Base-by-base conservation (phyloP, 257 asterid genomes). In the Haberlea rhodopensis region DNA sequence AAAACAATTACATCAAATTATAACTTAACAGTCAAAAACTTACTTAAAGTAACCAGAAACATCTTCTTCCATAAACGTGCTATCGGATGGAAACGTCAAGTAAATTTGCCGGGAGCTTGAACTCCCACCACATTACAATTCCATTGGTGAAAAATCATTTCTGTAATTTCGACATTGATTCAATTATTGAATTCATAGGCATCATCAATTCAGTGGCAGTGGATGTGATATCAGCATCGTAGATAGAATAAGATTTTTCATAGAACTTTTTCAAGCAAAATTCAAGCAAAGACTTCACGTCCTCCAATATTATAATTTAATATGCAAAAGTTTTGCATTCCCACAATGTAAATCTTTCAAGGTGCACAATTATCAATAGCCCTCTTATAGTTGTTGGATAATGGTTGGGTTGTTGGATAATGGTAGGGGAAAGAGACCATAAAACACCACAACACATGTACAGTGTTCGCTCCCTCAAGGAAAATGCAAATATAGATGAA, bases 1-100 rank as follows among this genome's bases (percentile, higher is more conserved):
- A 8, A 34, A 9, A 10, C 0, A n/a, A 9, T 9, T 9, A 9
- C 2, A 34, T 9, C 11, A 9, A 34, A 9, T 34, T 0, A 2
- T 29, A 7, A 34, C 3, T 2, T 34, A 34, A 10, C 4, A 11
- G 45, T 1, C 1, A 40, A 53, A 16, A 20, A 27, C 25, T 69
- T 65, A 90, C 97, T 90, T 84, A 59, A 90, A 90, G 81, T 90
- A 90, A 63, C 66, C 71, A 7, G 95, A 85, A 53, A 90, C 97
- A 71, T 90, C 97, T 52, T 85, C 97, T 70, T 90, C 97, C 74
- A 76, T 90, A 72, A 90, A 90, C 0, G 96, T 84, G 29, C 96
- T 87, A 70, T 90, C 97, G 10, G 96, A 87, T 0, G 97, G 96
- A 73, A 90, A 90, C 0, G 97, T 90, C 76, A 90, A 72, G 88